Percentiles rank a stretch among this genome's conserved stretches.
These are phyloP conservation scores for Podospora pseudocomata DNA, from an alignment of 495 filamentous ascomycete genomes.

Conservation along the genomic window DNA sequence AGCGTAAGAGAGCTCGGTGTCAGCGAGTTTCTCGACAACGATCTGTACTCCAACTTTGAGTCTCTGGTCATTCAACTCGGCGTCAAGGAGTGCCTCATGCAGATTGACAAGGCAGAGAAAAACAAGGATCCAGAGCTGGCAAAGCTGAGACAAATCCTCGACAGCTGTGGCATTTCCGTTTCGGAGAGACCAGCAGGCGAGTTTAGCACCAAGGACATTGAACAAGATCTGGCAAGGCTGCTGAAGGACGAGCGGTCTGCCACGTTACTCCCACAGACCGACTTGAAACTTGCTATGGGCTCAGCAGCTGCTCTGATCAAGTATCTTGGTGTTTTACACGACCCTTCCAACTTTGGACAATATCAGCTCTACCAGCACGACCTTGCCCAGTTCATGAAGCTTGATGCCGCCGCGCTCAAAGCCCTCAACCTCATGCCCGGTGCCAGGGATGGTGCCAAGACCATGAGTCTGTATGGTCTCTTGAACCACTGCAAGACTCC, in stretches of 20 bases:
- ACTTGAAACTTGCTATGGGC: conserved; percentile 95
- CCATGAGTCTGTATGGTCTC: conserved; percentile 93
- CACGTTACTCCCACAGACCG: conserved; percentile 78
- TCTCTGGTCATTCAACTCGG: conserved; percentile 93
- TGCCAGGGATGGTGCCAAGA: conserved; percentile 88
- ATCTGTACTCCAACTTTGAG: conserved; percentile 97
- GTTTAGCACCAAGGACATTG: conserved; percentile 89
- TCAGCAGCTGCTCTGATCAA: conserved; percentile 91
- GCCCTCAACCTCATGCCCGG: conserved; percentile 97
- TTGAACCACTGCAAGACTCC: conserved; percentile 98
- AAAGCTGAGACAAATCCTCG: conserved; percentile 83
- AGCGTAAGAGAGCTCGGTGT: conserved; percentile 94
- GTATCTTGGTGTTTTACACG: conserved; percentile 87
- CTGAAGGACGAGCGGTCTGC: conserved; percentile 79
- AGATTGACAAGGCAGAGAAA: conserved; percentile 61
- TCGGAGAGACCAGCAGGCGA: conserved; percentile 72
- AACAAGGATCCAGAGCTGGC: conserved; percentile 84
- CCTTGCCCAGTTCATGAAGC: conserved; percentile 95
- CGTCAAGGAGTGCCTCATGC: conserved; percentile 87
- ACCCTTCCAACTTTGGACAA: conserved; percentile 91
- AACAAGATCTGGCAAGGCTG: conserved; percentile 85
- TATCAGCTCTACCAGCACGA: conserved; percentile 98
- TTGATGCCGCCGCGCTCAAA: conserved; percentile 90
- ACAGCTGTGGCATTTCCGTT: conserved; percentile 85
- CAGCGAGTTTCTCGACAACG: conserved; percentile 96